Conservation (phyloP, 192 early-diverging fungal genomes). For the Coemansia aciculifera region DNA sequence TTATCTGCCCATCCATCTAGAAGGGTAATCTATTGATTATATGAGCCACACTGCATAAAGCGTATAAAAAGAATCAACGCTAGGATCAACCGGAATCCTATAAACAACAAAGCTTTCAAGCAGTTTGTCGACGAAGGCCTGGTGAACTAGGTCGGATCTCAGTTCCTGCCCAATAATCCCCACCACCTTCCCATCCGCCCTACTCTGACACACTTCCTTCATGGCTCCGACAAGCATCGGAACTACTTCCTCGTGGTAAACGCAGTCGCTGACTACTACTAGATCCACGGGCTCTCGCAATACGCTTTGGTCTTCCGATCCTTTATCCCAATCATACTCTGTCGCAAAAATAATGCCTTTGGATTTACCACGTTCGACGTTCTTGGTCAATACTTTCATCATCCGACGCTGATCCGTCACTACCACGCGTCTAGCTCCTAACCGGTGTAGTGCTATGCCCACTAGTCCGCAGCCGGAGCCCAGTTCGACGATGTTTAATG, state of each 20-base stretch:
- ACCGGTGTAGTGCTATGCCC: constrained; percentile 31
- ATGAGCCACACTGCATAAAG: constrained; percentile 42
- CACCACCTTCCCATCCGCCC: constrained; percentile 17
- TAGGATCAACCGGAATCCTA: constrained; percentile 27
- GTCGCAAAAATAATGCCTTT: constrained; percentile 16
- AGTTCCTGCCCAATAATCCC: constrained; percentile 48
- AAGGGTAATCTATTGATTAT: background rate
- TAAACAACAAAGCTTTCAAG: constrained; percentile 31
- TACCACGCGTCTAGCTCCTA: constrained; percentile 32
- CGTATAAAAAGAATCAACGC: constrained; percentile 17
- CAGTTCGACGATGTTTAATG: constrained; percentile 28
- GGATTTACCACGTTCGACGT: constrained; percentile 19
- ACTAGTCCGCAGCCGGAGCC: constrained; percentile 51
- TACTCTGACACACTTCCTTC: constrained; percentile 22
- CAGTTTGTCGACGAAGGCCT: constrained; percentile 33
- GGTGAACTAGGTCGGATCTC: constrained; percentile 51
- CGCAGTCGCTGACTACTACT: constrained; percentile 50
- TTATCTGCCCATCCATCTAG: background rate
- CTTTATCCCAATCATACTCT: constrained; percentile 37
- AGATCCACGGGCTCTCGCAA: constrained; percentile 24
- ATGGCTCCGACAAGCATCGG: constrained; percentile 35
- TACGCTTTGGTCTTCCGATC: constrained; percentile 26
- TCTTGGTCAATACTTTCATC: constrained; percentile 28
- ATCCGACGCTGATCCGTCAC: constrained; percentile 47
- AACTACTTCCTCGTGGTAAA: constrained; percentile 45